phyloP scores from a whole-genome alignment of 2,329 filamentous ascomycete species.

The Eutypella sp. region DNA sequence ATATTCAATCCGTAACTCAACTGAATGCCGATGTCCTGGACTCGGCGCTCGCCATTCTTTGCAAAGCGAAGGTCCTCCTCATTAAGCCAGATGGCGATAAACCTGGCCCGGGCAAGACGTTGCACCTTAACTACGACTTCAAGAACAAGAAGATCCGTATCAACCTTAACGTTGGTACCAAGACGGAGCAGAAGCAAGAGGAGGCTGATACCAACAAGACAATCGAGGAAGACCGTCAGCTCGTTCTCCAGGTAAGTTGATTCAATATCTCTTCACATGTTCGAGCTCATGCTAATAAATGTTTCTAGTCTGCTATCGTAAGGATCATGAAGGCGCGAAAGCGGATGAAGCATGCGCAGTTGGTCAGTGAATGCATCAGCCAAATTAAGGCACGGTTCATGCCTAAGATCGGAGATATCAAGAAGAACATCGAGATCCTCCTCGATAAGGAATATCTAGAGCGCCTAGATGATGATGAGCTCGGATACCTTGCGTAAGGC shows the following conservation, averaged over 20 bases:
- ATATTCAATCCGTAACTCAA: conserved; percentile 77
- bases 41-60: conserved; percentile 75
- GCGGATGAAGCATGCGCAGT: conserved; percentile 94
- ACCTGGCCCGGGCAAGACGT: conserved; percentile 71
- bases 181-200: conserved; percentile 94
- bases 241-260: conserved; percentile 83
- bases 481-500: conserved; percentile 83
- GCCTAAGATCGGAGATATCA: conserved; percentile 92
- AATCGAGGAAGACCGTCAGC: conserved; percentile 95
- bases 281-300: conserved; percentile 6
- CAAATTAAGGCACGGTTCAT: conserved; percentile 92
- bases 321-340: conserved; percentile 99
- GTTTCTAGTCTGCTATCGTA: conserved; percentile 82
- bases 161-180: conserved; percentile 91
- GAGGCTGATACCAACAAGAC: conserved; percentile 98
- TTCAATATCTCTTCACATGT: background rate
- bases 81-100: conserved; percentile 69
- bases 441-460: conserved; percentile 99
- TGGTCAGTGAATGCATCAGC: conserved; percentile 91
- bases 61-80: conserved; percentile 87
- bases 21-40: conserved; percentile 80
- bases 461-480: conserved; percentile 86
- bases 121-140: conserved; percentile 87
- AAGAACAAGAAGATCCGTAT: conserved; percentile 98
- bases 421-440: conserved; percentile 98